Base-by-base conservation (phyloP, 2,329 filamentous ascomycete species). In the Monosporascus sp. region DNA sequence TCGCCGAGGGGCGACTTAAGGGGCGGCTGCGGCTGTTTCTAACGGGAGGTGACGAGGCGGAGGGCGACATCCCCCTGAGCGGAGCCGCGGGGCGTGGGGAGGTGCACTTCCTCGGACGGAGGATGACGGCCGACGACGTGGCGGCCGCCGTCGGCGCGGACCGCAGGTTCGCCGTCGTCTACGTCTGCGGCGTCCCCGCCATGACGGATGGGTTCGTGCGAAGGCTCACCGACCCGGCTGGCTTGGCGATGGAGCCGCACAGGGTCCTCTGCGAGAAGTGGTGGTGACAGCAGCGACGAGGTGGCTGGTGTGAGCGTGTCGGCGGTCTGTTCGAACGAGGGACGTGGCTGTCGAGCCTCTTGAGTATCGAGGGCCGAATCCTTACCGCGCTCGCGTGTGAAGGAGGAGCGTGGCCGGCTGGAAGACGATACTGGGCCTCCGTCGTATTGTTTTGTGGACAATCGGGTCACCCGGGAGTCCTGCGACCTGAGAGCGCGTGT, bases 141-240 rank as follows among this genome's bases (percentile, higher is more conserved):
- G 60, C 64, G 7, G 63, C 64, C 1, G 75, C 72, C 0, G 53
- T 80, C 1, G 68, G 69, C 2, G 59, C 63, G 5, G 67, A 72
- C 24, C 72, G 68, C 49, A 58, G 65, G 1, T 67, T 70, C 2
- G 76, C 77, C 0, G 73, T 85, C 3, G 81, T 83, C 14, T 90
- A 89, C 65, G 70, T 90, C 0, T 90, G 87, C 62, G 87, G 87
- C 1, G 79, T 86, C 16, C 84, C 84, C 11, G 60, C 62, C 3
- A 89, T 89, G 86, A 89, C 85, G 1, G 87, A 90, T 65, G 75
- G 79, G 49, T 77, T 88, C 59, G 81, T 86, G 1, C 68, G 72
- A 20, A 69, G 77, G 20, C 61, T 81, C 8, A 73, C 68, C 3
- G 65, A 68, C 2, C 49, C 59, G 2, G 9, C 31, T 3, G 56